Conservation (phyloP, 2,329 filamentous ascomycete species). For the Boeremia lycopersici region DNA sequence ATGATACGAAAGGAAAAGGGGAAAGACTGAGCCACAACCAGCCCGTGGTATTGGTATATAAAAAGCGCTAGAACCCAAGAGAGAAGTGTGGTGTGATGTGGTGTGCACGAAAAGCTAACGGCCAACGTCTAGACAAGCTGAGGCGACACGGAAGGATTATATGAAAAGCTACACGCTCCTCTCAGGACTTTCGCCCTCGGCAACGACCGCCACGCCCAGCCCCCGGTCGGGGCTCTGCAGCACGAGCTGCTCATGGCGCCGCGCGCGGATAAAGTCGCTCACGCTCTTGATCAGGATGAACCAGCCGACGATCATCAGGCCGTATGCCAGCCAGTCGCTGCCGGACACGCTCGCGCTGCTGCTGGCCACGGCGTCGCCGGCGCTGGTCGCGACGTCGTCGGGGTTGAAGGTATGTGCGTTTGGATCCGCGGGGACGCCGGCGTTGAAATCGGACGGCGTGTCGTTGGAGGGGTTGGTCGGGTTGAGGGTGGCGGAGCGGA, state of each 20-base stretch:
- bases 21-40: too few species aligned
- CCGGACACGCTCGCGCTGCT: constrained; percentile 63
- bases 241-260: constrained; percentile 90
- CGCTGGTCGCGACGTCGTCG: constrained; percentile 60
- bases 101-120: too few species aligned
- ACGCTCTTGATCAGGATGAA: constrained; percentile 95
- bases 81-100: too few species aligned
- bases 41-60: too few species aligned
- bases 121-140: too few species aligned
- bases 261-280: constrained; percentile 84
- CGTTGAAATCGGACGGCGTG: constrained; percentile 54
- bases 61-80: neutral
- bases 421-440: constrained; percentile 78
- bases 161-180: constrained; percentile 58
- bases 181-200: constrained; percentile 80
- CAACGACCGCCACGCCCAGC: constrained; percentile 82
- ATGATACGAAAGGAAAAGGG: too few species aligned
- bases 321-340: constrained; percentile 88
- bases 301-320: constrained; percentile 97
- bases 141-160: too few species aligned
- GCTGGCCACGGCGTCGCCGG: constrained; percentile 42
- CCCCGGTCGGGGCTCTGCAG: constrained; percentile 91
- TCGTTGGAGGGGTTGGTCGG: constrained; percentile 48
- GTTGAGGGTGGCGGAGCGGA: constrained; percentile 66
- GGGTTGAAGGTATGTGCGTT: constrained; percentile 90